Base-by-base conservation (phyloP, 2,329 filamentous ascomycete genomes). In the Ceratocystis smalleyi region DNA sequence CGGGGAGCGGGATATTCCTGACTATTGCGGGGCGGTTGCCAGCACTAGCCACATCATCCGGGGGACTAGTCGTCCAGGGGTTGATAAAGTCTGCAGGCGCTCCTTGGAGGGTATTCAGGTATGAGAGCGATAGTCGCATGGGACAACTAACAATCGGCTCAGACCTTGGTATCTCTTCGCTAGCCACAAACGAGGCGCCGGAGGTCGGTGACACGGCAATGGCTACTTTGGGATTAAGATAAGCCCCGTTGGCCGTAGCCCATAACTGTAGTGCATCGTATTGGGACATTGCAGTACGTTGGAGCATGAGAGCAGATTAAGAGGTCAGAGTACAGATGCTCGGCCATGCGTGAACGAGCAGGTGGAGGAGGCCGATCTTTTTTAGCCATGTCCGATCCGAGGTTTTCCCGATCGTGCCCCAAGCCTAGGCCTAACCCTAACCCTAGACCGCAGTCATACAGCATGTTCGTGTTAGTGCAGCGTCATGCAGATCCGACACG, bases 111-210 rank as follows among this genome's bases (percentile, higher is more conserved):
- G 80, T 78, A 69, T 85, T 81, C 63, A 85, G 74, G 69, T 80
- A 85, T 0, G 83, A 86, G 5, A 86, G 76, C 0, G 80, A 79
- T 12, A 79, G 76, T 3, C 71, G 68, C n/a, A 80, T 72, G 12
- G 82, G 79, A 49, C 83, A 79, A 40, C 73, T 74, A 67, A 83
- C 79, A 49, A 84, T 74, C 30, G 73, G 71, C 40, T 78, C 79
- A 22, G 73, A 74, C n/a, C 35, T 62, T 30, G 67, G 45, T 32
- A 71, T 70, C 12, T 69, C 68, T 43, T 72, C 71, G 59, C 72
- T 77, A 68, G 81, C 78, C 43, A 79, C 77, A 68, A 86, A 78
- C 1, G 81, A 84, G 47, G 79, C 76, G 59, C 80, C 79, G 1
- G 79, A 83, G 10, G 72, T 65, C 1, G 75, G 68, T 67, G 83